Evolutionary conservation across 192 early-diverging fungal genomes (phyloP).

Genomic region (Coemansia sp.): DNA sequence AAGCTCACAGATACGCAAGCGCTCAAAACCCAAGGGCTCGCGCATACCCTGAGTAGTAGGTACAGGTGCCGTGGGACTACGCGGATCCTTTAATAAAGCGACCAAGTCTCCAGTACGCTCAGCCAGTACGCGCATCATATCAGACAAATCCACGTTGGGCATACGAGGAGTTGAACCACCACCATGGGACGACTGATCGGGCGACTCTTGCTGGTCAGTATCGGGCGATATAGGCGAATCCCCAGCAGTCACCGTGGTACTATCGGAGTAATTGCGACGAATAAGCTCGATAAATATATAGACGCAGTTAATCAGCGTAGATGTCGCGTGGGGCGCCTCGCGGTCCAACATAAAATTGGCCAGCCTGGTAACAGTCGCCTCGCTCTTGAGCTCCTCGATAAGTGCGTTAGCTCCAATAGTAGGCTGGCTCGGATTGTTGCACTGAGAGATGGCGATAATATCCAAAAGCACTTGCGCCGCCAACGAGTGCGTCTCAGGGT

Average conservation of each 20-base stretch:
- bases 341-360: constrained; percentile 85
- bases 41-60: constrained; percentile 81
- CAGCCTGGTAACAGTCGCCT: constrained; percentile 75
- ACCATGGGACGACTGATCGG: constrained; percentile 10
- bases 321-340: constrained; percentile 77
- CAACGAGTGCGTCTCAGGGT: constrained; percentile 82
- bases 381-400: constrained; percentile 73
- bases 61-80: constrained; percentile 61
- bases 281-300: constrained; percentile 98
- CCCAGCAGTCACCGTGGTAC: background rate
- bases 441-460: constrained; percentile 81
- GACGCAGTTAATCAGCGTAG: constrained; percentile 91
- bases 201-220: constrained; percentile 4
- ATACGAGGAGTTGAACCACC: constrained; percentile 9
- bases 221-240: constrained; percentile 8
- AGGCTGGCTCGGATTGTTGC: constrained; percentile 65
- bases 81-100: constrained; percentile 71
- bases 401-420: constrained; percentile 70
- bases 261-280: constrained; percentile 83
- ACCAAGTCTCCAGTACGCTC: constrained; percentile 78
- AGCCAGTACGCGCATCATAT: constrained; percentile 86
- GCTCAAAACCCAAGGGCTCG: constrained; percentile 89
- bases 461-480: constrained; percentile 82
- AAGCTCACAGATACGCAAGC: constrained; percentile 95
- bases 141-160: constrained; percentile 79